Base-by-base conservation (phyloP, 306 rosid species). In the Prunus fruticosa region DNA sequence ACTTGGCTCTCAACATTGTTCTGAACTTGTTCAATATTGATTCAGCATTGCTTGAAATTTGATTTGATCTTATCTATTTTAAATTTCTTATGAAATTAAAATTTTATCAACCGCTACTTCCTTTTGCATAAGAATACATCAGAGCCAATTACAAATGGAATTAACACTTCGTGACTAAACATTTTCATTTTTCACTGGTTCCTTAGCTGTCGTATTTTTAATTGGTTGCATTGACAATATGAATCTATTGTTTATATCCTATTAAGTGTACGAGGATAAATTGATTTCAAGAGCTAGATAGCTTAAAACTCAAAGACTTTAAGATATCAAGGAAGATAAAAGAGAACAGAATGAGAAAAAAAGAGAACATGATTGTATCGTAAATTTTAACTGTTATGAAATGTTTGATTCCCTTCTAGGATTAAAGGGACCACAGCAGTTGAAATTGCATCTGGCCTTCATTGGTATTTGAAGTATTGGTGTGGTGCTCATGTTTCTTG, bases 401-500 rank as follows among this genome's bases (percentile, higher is more conserved):
- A 30, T 25, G 38, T 77, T n/a, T n/a, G 62, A 45, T 47, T 73
- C 69, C 27, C n/a, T 76, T 51, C 45, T 81, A 94, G 98, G 78
- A 87, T 94, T 68, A 80, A 77, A 53, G 98, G 97, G 61, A 89
- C 97, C 77, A 87, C 98, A 12, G 97, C 87, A 51, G 97, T 95
- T 64, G 98, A 92, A 82, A 87, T 92, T 80, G 91, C 83, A 65
- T 92, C 92, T 28, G 97, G 98, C 76, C 96, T 95, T 72, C 92
- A 95, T 76, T 95, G 97, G 97, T 95, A 90, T 83, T 87, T 95
- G 46, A 95, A 95, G 82, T 95, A 92, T 73, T 90, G 89, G 92
- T 92, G 99, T 22, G 90, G 92, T 50, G 97, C 93, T 82, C 97
- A 92, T 76, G 80, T 95, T 73, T 92, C 99, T 43, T 92, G 97